Evolutionary conservation across 495 filamentous ascomycete species (phyloP), one percentile per base, ranked within the genome.

Genomic region (Penicillium cataractarum): DNA sequence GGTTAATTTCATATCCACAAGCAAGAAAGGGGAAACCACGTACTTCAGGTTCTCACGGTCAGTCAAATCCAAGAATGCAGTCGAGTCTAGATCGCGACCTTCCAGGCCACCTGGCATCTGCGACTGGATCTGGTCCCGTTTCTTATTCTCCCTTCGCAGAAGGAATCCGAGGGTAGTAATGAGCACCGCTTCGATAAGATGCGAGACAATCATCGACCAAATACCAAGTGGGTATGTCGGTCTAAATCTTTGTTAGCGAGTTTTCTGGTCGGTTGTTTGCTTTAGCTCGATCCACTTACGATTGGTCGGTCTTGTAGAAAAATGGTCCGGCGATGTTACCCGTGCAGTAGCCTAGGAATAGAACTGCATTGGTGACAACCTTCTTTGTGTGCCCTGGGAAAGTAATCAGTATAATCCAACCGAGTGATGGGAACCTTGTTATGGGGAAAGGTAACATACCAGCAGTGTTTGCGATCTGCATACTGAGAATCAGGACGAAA

Each of bases 191-290:
- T 87, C 82, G 39, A 83, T 76, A 21, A 86, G 68, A 62, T 88
- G 84, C 12, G 81, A 82, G 7, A 87, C 83, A 56, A 90, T 86
- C 78, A 88, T 86, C 2, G 81, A 83, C 76, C 84, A 87, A 51
- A 89, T 86, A 5, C 85, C 86, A 19, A 87, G 81, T 2, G 70
- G 61, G 59, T 89, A 88, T 4, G 74, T 74, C 21, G 84, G 85
- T 21, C 78, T 81, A 22, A 19, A 21, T 13, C 1, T 33, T 6
- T 9, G 50, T 66, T 54, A 60, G 58, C 42, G 12, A 29, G 21
- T n/a, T 4, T 4, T 3, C 0, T 15, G 2, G 15, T 7, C 8
- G 4, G 8, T 5, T 29, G 22, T 27, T 35, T n/a, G 21, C 17
- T 39, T 4, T 10, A 15, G 32, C 35, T 39, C 35, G 13, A 39